Base-by-base conservation (phyloP, 2,329 filamentous ascomycete genomes). In the Alternaria ventricosa region DNA sequence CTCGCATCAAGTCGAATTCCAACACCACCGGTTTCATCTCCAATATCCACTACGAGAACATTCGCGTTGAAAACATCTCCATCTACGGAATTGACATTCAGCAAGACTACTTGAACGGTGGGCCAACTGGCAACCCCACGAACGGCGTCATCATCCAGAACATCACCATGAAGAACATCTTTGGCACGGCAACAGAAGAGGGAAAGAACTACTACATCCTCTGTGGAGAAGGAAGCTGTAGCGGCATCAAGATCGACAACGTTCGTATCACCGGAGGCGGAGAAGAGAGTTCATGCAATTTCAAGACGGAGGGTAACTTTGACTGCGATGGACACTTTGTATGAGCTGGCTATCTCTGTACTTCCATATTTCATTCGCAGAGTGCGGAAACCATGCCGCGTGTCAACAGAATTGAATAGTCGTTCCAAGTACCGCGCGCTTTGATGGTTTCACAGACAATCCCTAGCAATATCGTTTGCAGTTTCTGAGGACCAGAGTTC, bases 1-100 rank as follows among this genome's bases (percentile, higher is more conserved):
- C 86, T 53, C 86, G 86, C 60, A 83, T 88, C 75, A 89, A 89
- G 79, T 84, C 84, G 6, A 83, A 84, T 33, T 81, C 77, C 28
- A 82, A 79, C 60, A 81, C 80, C 2, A 87, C 83, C 0, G 87
- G 87, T 28, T 78, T 61, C 46, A 67, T 72, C 22, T 59, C 63
- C 5, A 36, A 63, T 9, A 69, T 73, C 8, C 46, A 64, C 0
- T 73, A 67, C 49, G 60, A 66, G 30, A 69, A 70, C 45, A 70
- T 72, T 12, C 68, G 67, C 5, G 62, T 85, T 11, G 73, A 70
- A 15, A 78, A 79, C 28, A 83, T 84, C 63, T 74, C 76, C 12
- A 79, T 76, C 45, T 84, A 84, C 59, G 84, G 84, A 7, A 84
- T 86, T 57, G 82, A 82, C 51, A 77, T 85, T 43, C 80, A 85